Evolutionary conservation across 371 early-diverging fungal species (phyloP).

Genomic region (Mycotypha africana): DNA sequence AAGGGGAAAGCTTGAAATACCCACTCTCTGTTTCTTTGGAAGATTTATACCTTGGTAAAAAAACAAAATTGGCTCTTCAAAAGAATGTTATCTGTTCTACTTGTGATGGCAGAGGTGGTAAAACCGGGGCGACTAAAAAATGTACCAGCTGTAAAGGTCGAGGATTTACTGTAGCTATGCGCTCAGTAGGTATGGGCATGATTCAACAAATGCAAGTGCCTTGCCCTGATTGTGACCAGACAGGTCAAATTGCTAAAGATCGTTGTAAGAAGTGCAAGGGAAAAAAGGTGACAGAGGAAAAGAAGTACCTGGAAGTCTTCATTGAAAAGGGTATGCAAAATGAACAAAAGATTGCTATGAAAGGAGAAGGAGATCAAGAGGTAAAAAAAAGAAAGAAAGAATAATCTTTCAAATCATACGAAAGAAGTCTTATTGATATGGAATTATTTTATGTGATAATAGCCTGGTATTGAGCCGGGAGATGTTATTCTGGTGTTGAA

Average conservation of each 20-base stretch:
- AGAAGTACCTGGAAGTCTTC: conserved; percentile 85
- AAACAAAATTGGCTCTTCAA: conserved; percentile 72
- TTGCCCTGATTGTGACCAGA: conserved; percentile 22
- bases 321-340: conserved; percentile 91
- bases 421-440: too few species aligned
- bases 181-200: conserved; percentile 92
- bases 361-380: conserved; percentile 80
- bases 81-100: conserved; percentile 75
- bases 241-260: conserved; percentile 61
- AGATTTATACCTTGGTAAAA: conserved; percentile 87
- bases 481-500: conserved; percentile 83
- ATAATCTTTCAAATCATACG: too few species aligned
- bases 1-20: conserved; percentile 74
- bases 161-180: conserved; percentile 82
- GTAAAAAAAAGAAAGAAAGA: conserved; percentile 2
- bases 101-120: conserved; percentile 77
- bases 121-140: conserved; percentile 62
- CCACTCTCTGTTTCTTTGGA: conserved; percentile 77
- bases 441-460: background rate
- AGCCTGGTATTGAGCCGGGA: conserved; percentile 76
- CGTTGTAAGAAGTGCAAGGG: conserved; percentile 86
- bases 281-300: conserved; percentile 72
- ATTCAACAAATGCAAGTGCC: conserved; percentile 93
- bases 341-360: conserved; percentile 86
- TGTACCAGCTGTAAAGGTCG: conserved; percentile 87